Base-by-base conservation (phyloP, 306 rosid species). In the Rubus idaeus region DNA sequence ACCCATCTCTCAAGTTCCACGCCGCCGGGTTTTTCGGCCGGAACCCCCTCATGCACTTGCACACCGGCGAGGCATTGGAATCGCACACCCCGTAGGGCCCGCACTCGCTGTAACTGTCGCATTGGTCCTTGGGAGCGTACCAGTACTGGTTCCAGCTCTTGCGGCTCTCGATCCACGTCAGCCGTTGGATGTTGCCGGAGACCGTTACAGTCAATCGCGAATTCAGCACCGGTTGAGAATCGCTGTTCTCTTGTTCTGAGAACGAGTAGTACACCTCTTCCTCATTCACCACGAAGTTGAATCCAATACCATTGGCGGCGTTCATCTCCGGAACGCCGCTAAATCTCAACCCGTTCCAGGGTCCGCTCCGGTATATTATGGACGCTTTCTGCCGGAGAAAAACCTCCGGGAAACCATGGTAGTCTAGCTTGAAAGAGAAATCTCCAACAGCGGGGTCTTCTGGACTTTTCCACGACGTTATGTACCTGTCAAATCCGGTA, bases 271-370 rank as follows among this genome's bases (percentile, higher is more conserved):
- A 84, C 1, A 86, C 88, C 13, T 84, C 71, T 1, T 86, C 89
- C 2, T 66, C n/a, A 5, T 83, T 81, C 0, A 40, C 17, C 0
- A 82, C 51, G 12, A 92, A 86, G 3, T 10, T 39, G 61, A 89
- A 90, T 0, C 16, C 16, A 0, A 92, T 68, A 1, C 87, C 85
- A 53, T 75, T 35, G 47, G 1, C 68, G 62, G 26, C 74, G 9
- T 0, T 20, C 96, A 92, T 92, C 69, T 89, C 94, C 0, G 96
- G 96, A 3, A 90, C 90, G 8, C 97, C 96, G 4, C 94, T 88
- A 75, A 90, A 90, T 44, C 94, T 77, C 10, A 65, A 42, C 2
- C 97, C 96, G 40, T 93, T 93, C 98, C 98, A 93, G 4, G 94
- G 91, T 9, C 98, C 98, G 60, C 94, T 90, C 61, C 96, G 78